Evolutionary conservation across 2,329 filamentous ascomycete genomes (phyloP).

Genomic region (Beauveria pseudobassiana): DNA sequence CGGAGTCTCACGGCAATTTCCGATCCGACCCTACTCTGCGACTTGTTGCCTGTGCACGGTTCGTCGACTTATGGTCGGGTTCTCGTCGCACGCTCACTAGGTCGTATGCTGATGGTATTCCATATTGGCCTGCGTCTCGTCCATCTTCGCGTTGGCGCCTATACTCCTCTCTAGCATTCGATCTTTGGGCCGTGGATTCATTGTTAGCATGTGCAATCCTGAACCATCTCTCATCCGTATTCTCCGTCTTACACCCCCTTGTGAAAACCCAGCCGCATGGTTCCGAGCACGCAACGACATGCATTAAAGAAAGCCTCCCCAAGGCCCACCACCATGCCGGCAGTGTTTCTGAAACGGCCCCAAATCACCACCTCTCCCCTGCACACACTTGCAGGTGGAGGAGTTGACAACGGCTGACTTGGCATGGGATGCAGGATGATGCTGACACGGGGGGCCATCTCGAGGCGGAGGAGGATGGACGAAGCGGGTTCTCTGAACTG

Average conservation of each 20-base stretch:
- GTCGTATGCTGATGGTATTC: neutral
- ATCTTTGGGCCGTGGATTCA: neutral
- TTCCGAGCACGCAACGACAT: neutral
- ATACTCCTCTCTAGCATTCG: neutral
- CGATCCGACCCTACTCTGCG: neutral
- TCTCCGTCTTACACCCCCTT: neutral
- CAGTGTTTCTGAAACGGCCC: neutral
- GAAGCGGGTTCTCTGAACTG: too few species aligned
- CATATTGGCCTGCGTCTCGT: neutral
- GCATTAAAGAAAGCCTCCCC: neutral
- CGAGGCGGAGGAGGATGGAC: too few species aligned
- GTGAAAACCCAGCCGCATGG: neutral
- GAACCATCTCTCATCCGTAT: neutral
- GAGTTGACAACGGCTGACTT: neutral
- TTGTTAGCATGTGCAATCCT: neutral
- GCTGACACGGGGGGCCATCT: too few species aligned
- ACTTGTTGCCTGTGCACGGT: neutral
- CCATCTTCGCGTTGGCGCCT: neutral
- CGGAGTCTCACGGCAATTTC: neutral
- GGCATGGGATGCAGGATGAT: neutral
- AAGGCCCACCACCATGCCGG: neutral
- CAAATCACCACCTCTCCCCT: neutral
- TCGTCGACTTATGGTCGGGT: neutral
- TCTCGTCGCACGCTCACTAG: too few species aligned
- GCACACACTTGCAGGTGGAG: neutral